Evolutionary conservation across 257 asterid genomes (phyloP).

Genomic region (Petrea volubilis): DNA sequence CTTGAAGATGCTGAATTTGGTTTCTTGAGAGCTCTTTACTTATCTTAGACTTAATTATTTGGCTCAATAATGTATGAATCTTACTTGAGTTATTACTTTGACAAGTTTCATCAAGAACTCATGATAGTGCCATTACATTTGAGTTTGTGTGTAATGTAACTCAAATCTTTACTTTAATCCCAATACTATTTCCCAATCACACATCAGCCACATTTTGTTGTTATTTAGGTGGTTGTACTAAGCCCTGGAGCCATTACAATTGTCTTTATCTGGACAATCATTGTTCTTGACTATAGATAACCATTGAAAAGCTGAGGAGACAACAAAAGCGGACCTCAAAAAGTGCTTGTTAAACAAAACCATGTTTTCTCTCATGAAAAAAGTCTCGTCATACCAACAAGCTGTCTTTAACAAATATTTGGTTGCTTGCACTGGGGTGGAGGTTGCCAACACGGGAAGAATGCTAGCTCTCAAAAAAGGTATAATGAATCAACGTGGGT

Average conservation of each 20-base stretch:
- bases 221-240: conserved; percentile 26
- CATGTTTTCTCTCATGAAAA: conserved; percentile 23
- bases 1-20: conserved; percentile 9
- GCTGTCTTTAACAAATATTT: conserved; percentile 21
- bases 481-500: not conserved
- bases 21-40: conserved; percentile 1
- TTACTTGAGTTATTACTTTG: no score
- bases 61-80: no score
- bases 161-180: not conserved
- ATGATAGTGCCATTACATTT: no score
- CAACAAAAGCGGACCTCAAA: conserved; percentile 21
- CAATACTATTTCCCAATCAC: not conserved
- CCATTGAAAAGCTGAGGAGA: conserved; percentile 17
- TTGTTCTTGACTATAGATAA: conserved; percentile 27
- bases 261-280: conserved; percentile 28
- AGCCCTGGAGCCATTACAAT: conserved; percentile 10
- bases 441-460: conserved; percentile 27
- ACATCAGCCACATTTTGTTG: conserved; percentile 34
- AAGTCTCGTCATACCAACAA: conserved; percentile 20
- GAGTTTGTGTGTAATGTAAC: no score
- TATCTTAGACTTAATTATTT: no score
- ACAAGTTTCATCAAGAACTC: no score
- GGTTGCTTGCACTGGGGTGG: conserved; percentile 43
- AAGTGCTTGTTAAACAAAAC: conserved; percentile 36
- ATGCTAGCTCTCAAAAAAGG: conserved; percentile 2